Evolutionary conservation across 2,329 filamentous ascomycete species (phyloP).

Genomic region (Pestalotiopsis sp.): DNA sequence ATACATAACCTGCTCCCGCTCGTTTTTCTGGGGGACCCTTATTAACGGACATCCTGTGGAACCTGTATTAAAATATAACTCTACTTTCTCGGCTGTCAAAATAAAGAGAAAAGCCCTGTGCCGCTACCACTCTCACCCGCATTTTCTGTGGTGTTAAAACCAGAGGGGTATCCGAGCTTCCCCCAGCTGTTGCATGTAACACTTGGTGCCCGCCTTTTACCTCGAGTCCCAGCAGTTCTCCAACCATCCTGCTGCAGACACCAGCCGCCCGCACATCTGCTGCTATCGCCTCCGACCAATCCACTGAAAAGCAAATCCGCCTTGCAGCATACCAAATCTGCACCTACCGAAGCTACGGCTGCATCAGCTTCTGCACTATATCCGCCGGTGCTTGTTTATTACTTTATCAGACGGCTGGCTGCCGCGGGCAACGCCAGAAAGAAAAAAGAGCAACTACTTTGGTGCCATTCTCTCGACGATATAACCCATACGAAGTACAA

Average conservation of each 20-base stretch:
- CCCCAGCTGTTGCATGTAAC: not conserved
- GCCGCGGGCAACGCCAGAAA: constrained; percentile 4
- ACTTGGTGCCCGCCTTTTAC: not conserved
- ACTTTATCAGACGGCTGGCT: not conserved
- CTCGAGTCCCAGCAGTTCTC: not conserved
- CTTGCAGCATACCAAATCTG: not conserved
- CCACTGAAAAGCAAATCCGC: not conserved
- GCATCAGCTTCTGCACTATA: not conserved
- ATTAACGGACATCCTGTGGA: not conserved
- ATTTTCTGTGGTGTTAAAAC: not conserved
- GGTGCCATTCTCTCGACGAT: not conserved
- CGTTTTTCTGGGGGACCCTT: not conserved
- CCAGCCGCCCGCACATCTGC: not conserved
- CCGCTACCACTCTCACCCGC: not conserved
- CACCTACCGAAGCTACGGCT: not conserved
- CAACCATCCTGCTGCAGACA: not conserved
- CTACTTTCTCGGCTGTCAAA: not conserved
- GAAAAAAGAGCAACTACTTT: not conserved
- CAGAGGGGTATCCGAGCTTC: not conserved
- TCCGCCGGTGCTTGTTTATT: not conserved
- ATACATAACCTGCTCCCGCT: not conserved
- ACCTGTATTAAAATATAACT: not conserved
- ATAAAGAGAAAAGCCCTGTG: not conserved
- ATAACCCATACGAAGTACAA: not conserved
- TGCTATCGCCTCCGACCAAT: not conserved